These are phyloP conservation scores for Crithidia bombi DNA, from an alignment of 208 protist genomes.

Conservation along the genomic window DNA sequence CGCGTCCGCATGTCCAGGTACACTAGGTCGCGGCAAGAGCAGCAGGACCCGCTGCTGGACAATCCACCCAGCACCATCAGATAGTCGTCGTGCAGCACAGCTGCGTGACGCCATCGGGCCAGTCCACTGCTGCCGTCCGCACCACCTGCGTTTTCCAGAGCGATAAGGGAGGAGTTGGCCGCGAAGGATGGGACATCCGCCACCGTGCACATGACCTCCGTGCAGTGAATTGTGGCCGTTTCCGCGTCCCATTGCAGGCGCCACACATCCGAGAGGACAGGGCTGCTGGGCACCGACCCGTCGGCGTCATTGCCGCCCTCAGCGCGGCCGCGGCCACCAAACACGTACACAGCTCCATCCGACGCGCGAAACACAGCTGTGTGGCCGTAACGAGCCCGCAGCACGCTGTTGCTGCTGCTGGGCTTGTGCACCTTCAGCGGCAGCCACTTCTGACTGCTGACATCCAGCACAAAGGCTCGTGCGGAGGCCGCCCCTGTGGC, in stretches of 20 bases:
- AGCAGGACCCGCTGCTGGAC: slow-evolving; percentile 20
- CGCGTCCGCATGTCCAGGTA: slow-evolving; percentile 52
- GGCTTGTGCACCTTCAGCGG: slow-evolving; percentile 12
- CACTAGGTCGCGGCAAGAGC: slow-evolving; percentile 44
- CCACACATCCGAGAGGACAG: slow-evolving; percentile 47
- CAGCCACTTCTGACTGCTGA: slow-evolving; percentile 19
- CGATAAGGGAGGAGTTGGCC: slow-evolving; percentile 4
- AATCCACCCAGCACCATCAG: slow-evolving; percentile 67
- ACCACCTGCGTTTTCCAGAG: not conserved
- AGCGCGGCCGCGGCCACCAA: slow-evolving; percentile 50
- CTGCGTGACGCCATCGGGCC: slow-evolving; percentile 65
- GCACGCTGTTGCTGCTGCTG: not conserved
- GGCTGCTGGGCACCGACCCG: not conserved
- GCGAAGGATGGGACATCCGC: slow-evolving; percentile 12
- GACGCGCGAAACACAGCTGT: slow-evolving; percentile 46
- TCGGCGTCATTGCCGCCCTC: slow-evolving; percentile 1
- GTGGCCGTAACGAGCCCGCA: slow-evolving; percentile 59
- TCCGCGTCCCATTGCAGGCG: slow-evolving; percentile 20
- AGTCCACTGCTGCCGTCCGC: not conserved
- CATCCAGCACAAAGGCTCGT: slow-evolving; percentile 23
- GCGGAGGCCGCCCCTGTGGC: slow-evolving; percentile 17
- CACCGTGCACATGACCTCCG: slow-evolving; percentile 27
- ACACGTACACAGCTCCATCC: slow-evolving; percentile 65
- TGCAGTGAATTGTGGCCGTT: slow-evolving; percentile 9
- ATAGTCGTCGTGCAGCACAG: slow-evolving; percentile 60